These are phyloP conservation scores for Hygrophorus pudorinus DNA, from an alignment of 768 basidiomycete genomes.

Conservation along the genomic window DNA sequence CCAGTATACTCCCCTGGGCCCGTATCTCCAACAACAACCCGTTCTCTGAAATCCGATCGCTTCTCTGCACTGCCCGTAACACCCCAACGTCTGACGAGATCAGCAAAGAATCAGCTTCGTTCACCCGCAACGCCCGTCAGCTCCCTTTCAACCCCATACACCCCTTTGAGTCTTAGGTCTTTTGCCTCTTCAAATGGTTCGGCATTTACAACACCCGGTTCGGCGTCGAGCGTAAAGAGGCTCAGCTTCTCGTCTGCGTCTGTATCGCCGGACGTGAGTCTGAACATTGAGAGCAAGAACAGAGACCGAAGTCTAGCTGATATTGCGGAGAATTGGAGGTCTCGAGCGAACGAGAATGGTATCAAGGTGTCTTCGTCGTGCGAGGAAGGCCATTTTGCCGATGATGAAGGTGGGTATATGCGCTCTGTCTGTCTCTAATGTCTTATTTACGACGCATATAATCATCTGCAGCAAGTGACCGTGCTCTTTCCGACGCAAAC, in stretches of 20 bases:
- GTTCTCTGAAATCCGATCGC: slow-evolving; percentile 4
- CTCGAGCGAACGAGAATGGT: slow-evolving; percentile 59
- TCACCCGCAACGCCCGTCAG: slow-evolving; percentile 5
- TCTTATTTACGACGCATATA: neutral
- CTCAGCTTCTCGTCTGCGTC: slow-evolving; percentile 33
- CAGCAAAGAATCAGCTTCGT: neutral
- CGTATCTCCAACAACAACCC: neutral
- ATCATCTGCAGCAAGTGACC: slow-evolving; percentile 34
- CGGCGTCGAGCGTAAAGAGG: slow-evolving; percentile 16
- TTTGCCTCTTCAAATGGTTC: slow-evolving; percentile 44
- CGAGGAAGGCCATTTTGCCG: slow-evolving; percentile 38
- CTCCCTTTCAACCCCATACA: slow-evolving; percentile 44
- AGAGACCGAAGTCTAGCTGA: slow-evolving; percentile 38
- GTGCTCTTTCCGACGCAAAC: slow-evolving; percentile 37
- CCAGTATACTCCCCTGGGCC: slow-evolving; percentile 1
- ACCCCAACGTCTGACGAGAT: slow-evolving; percentile 8
- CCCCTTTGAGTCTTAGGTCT: slow-evolving; percentile 60
- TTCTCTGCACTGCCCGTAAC: slow-evolving; percentile 5
- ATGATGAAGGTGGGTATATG: slow-evolving; percentile 37
- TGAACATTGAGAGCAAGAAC: slow-evolving; percentile 13
- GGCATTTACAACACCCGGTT: slow-evolving; percentile 51
- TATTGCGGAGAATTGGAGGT: slow-evolving; percentile 62
- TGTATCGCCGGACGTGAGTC: slow-evolving; percentile 34
- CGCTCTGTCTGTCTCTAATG: neutral
- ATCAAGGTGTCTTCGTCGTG: slow-evolving; percentile 48